Evolutionary conservation across 805 yeast genomes (phyloP), one percentile per base, ranked within the genome.

Genomic region (Saccharomycopsis javanensis): DNA sequence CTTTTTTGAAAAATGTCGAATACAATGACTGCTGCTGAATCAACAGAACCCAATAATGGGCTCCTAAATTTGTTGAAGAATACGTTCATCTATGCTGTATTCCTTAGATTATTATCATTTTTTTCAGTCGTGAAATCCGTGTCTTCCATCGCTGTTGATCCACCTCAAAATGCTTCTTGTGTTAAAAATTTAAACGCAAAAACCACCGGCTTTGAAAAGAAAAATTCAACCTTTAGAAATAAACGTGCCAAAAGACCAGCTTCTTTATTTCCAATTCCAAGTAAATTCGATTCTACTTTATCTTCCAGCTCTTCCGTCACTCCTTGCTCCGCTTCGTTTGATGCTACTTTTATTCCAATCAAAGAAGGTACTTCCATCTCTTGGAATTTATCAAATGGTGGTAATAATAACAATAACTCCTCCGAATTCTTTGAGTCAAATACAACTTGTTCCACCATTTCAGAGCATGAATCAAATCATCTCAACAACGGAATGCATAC

Each of bases 281-380:
- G 42, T 18, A 50, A 20, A 11, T 55, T 60, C 18, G 62, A 60
- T 52, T 10, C 7, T 3, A 25, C 35, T 15, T 48, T 59, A 16
- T 31, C 37, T 10, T 50, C 20, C 11, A 37, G 50, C 23, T 48
- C 59, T n/a, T 55, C 60, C 6, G 60, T 57, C 11, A 53, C 53
- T 25, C 60, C 62, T 5, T 60, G 62, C 33, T 53, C 57, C 4
- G 56, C 61, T 15, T 55, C 60, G 11, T 60, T 38, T 27, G 56
- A 55, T 31, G 59, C 61, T 13, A 3, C 61, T 27, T 60, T 57
- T 35, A 45, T 60, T 13, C 57, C 62, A n/a, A 25, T 57, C 33
- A 60, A 57, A 31, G 61, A 60, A 16, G 57, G 57, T 11, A 58
- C 59, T 27, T 50, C 53, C 27, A 52, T 60, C 16, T 52, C 54